Percentiles rank a stretch among this genome's conserved stretches.
phyloP scores from a whole-genome alignment of 2,329 filamentous ascomycete species.

The Bipolaris oryzae region DNA sequence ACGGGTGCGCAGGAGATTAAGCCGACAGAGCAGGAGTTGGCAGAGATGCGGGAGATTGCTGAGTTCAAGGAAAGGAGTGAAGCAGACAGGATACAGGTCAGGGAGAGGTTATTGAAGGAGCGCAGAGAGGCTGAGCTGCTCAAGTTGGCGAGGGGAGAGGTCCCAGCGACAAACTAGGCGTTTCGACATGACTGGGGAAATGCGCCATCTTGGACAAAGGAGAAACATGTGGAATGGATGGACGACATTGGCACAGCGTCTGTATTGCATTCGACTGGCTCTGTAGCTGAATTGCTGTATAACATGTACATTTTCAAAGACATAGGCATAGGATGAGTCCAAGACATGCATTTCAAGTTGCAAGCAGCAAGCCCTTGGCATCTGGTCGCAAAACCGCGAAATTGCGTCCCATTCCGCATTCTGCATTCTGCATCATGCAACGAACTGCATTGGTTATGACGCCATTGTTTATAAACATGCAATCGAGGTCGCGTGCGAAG shows the following conservation, averaged over 20 bases:
- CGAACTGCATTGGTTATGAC: background rate
- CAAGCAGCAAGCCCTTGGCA: background rate
- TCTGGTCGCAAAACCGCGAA: background rate
- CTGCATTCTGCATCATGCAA: background rate
- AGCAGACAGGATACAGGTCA: conserved; percentile 61
- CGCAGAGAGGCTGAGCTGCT: conserved; percentile 67
- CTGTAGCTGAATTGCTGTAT: conserved; percentile 7
- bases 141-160: conserved; percentile 57
- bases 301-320: conserved; percentile 10
- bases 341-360: background rate
- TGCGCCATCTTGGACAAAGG: background rate
- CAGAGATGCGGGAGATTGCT: conserved; percentile 63
- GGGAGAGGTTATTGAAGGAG: conserved; percentile 61
- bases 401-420: background rate
- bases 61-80: conserved; percentile 59
- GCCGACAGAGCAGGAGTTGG: conserved; percentile 65
- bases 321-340: background rate
- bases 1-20: conserved; percentile 65
- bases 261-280: conserved; percentile 1
- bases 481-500: background rate
- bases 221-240: background rate
- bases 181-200: background rate
- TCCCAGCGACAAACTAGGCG: conserved; percentile 7
- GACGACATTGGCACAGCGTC: background rate
- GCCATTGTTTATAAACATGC: conserved; percentile 1